Percentiles rank a stretch among this genome's conserved stretches.
phyloP scores from a whole-genome alignment of 805 yeast genomes.

The Candida maesae region DNA sequence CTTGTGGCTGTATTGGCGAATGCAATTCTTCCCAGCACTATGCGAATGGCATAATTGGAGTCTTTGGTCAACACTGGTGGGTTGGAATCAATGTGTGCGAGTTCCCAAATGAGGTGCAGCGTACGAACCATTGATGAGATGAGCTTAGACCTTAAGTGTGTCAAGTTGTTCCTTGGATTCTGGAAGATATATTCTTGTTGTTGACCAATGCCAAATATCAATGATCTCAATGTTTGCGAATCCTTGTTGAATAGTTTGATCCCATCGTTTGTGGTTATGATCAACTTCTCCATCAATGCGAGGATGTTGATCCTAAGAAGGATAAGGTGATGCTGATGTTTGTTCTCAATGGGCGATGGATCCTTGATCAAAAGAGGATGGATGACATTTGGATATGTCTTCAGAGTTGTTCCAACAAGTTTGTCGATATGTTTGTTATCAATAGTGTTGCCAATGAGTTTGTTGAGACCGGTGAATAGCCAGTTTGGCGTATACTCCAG shows the following conservation, averaged over 20 bases:
- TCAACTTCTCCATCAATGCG: conserved; percentile 43
- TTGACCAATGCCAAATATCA: conserved; percentile 26
- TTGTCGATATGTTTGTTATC: conserved; percentile 40
- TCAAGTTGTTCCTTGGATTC: conserved; percentile 23
- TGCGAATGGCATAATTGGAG: conserved; percentile 41
- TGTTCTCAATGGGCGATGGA: conserved; percentile 31
- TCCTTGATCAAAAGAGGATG: conserved; percentile 12
- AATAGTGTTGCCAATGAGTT: conserved; percentile 48
- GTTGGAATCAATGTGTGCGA: conserved; percentile 11
- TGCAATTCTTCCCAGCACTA: conserved; percentile 49
- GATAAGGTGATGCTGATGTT: conserved; percentile 43
- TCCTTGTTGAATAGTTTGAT: conserved; percentile 21
- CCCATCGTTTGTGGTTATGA: conserved; percentile 20
- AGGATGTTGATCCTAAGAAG: conserved; percentile 43
- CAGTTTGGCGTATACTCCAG: conserved; percentile 38
- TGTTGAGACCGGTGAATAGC: conserved; percentile 50
- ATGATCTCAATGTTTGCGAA: conserved; percentile 20
- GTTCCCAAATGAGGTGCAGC: conserved; percentile 26
- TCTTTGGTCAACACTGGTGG: conserved; percentile 28
- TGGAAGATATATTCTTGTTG: conserved; percentile 31
- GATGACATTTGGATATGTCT: conserved; percentile 16
- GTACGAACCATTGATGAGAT: conserved; percentile 20
- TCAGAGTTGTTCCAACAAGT: conserved; percentile 33
- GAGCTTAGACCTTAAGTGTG: conserved; percentile 21
- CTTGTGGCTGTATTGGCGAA: conserved; percentile 44